A percentile compares a stretch with the other conserved stretches of the same genome.
These are phyloP conservation scores for Leersia perrieri DNA, from an alignment of 176 grass and related monocot species.

Conservation along the genomic window DNA sequence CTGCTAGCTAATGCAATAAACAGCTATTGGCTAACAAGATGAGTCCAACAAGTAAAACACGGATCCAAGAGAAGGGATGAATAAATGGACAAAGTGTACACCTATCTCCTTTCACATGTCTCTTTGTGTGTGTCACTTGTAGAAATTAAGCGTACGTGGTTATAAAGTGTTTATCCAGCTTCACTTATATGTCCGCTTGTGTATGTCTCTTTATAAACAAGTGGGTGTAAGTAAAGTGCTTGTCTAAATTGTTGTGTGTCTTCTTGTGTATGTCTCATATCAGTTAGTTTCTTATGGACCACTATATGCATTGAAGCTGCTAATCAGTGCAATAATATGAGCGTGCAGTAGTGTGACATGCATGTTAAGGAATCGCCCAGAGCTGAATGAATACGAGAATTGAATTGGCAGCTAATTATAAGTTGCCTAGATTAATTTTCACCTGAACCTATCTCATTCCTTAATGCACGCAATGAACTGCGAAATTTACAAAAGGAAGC, in stretches of 20 bases:
- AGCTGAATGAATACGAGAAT: not conserved
- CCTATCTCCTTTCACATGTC: conserved; percentile 1
- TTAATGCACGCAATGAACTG: not conserved
- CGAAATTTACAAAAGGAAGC: conserved; percentile 29
- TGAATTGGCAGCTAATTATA: conserved; percentile 9
- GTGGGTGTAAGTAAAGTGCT: not conserved
- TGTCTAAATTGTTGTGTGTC: conserved; percentile 5
- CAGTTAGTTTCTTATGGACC: conserved; percentile 36
- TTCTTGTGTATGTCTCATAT: conserved; percentile 35
- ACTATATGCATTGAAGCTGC: not conserved
- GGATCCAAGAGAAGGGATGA: not conserved
- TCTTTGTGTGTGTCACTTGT: conserved; percentile 26
- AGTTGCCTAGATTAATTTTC: not conserved
- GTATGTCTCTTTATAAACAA: conserved; percentile 32
- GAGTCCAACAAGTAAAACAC: conserved; percentile 6
- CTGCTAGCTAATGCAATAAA: conserved; percentile 32
- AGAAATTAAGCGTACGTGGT: not conserved
- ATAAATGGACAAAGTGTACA: conserved; percentile 1
- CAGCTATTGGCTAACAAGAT: conserved; percentile 19
- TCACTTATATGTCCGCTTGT: conserved; percentile 30
- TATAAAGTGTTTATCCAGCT: conserved; percentile 45
- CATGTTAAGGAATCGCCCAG: conserved; percentile 19
- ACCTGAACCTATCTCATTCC: not conserved
- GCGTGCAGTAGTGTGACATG: not conserved
- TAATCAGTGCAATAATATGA: conserved; percentile 25